Base-by-base conservation (phyloP, 257 asterid species). In the Gentiana dahurica region DNA sequence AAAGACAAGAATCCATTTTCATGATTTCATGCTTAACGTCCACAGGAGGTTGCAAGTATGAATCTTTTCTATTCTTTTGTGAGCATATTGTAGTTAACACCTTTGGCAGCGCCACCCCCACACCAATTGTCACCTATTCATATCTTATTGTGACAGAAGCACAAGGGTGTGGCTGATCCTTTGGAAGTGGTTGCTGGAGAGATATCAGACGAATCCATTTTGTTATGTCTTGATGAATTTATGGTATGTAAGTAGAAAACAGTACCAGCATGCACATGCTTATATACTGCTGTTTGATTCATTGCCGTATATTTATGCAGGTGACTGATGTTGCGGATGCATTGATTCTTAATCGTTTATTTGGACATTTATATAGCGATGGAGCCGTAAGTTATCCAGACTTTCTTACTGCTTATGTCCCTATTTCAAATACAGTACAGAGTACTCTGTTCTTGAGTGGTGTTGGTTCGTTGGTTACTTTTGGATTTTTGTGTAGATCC, bases 241-340 rank as follows among this genome's bases (percentile, higher is more conserved):
- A 87, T 91, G 95, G 96, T 87, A 79, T 33, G 60, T 68, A 51
- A 36, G 46, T 15, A 15, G 24, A 15, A 15, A 15, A 15, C 24
- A 15, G 0, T 15, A n/a, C 38, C 49, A 53, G 49, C 50, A 37
- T 41, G 0, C 9, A 41, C 9, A 41, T 41, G 2, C 9, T 7
- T 41, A 41, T 41, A 36, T 47, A 8, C 52, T 51, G 37, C 15
- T 61, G 35, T 49, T 36, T 55, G 36, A 54, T 49, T 47, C 51
- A 57, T 53, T 39, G n/a, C 38, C 10, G 33, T 49, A 38, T 47
- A 58, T n/a, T 54, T 60, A 43, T 54, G 45, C 64, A 91, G 98
- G 96, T 91, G 68, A 83, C 77, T 39, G 98, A 91, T 63, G 93
- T 91, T 74, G 96, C 96, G 51, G 94, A 82, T 64, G 98, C 96